Conservation (phyloP, 345 rosid genomes). For the thale cress (Arabidopsis thaliana) region TAIR10.1 NC_003076.8:2382501-2383000, state of each 20-base stretch:
- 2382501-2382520: constrained; percentile 9
- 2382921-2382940: not conserved
- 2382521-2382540: not conserved
- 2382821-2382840: not conserved
- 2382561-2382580: not conserved
- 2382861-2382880: not conserved
- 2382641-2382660: constrained; percentile 4
- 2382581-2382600: not conserved
- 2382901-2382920: not conserved
- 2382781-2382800: not conserved
- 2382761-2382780: not conserved
- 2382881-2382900: not conserved
- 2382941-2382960: not conserved
- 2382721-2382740: not conserved
- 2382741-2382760: not conserved
- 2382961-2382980: not conserved
- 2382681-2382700: not conserved
- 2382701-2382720: not conserved
- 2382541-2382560: constrained; percentile 18
- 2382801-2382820: not conserved
- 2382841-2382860: not conserved
- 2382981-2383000: not conserved
- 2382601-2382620: constrained; percentile 6
- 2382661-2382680: constrained; percentile 8
- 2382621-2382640: constrained; percentile 4